Evolutionary conservation across 1,284 basidiomycete genomes (phyloP), one percentile per base, ranked within the genome.

Genomic region (Rhodofomes roseus): DNA sequence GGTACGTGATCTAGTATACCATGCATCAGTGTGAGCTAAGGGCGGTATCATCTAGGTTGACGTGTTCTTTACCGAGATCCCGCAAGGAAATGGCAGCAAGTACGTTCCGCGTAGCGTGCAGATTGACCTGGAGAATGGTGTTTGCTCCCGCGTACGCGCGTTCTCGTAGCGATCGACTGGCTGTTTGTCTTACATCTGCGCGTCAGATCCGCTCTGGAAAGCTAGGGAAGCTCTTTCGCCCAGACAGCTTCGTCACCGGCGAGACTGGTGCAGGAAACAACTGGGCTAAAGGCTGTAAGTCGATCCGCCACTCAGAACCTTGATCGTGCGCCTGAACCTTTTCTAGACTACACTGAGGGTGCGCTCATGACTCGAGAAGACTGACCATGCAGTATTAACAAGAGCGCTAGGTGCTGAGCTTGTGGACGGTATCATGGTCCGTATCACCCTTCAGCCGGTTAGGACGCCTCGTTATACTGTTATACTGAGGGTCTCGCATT

Each of bases 61-160:
- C 22, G 87, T 89, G 2, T 93, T 90, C 73, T 92, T 93, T 69
- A 81, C 78, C 2, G 87, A 90, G 67, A 75, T 91, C 14, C 77
- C 82, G 2, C 40, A 62, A 29, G 75, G 73, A 22, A 72, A 73
- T 0, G 68, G 72, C 9, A 75, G 81, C 59, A 92, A 90, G 76
- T 96, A 93, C 66, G 93, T 98, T n/a, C 95, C 95, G n/a, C 85
- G 95, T 57, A 94, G 92, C 65, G 85, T 96, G 36, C 91, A 95
- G 70, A 78, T 98, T 68, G 95, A 98, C 78, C 79, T 98, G 56
- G 95, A 98, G 74, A 81, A 88, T n/a, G 92, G 93, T 31, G 96
- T 97, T 18, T 89, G 91, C 70, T 88, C 96, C 69, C 83, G 81
- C 60, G 89, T 92, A 61, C 55, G 72, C 65, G 14, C 16, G 46